Evolutionary conservation across 306 rosid genomes (phyloP), one percentile per base, ranked within the genome.

Genomic region (Astragalus membranaceus): DNA sequence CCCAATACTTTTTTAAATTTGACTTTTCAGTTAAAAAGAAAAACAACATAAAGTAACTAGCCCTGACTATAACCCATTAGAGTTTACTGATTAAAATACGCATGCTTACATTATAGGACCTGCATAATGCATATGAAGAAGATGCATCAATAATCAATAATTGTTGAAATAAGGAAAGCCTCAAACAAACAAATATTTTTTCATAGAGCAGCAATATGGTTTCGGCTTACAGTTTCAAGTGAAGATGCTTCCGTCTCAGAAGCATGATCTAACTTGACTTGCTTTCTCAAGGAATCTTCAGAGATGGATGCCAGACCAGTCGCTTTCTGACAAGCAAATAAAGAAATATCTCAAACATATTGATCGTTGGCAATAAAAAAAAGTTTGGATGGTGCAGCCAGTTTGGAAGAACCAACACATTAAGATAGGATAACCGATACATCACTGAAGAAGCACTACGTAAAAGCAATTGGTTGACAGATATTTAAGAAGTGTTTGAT

Each of bases 201-300:
- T 39, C 52, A 65, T 35, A n/a, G 20, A 35, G 76, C 44, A 69
- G 75, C 39, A 42, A 9, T 52, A 50, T 13, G 30, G 53, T 70
- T 42, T 82, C 41, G 61, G 70, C 96, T 85, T 85, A 83, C 96
- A 79, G 41, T 67, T 56, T 51, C 58, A 14, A 46, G 52, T 30
- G 81, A 72, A 35, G 84, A 15, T 42, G 70, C 76, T 59, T 30
- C 56, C 57, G 74, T 39, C 64, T 47, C 67, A 35, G 79, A 58
- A 75, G 72, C 17, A 77, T 57, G 76, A 63, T 78, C 85, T 54
- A 80, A 54, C 77, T 85, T 87, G 72, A 55, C 75, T 66, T 78
- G 88, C 83, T 87, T 89, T 43, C 68, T 80, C 55, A 63, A 70
- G 48, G 83, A 82, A 48, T 79, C 81, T 36, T 57, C 82, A 53